A percentile compares a stretch with the other conserved stretches of the same genome.
phyloP scores from a whole-genome alignment of 2,329 filamentous ascomycete genomes.

The Alternaria triticina region DNA sequence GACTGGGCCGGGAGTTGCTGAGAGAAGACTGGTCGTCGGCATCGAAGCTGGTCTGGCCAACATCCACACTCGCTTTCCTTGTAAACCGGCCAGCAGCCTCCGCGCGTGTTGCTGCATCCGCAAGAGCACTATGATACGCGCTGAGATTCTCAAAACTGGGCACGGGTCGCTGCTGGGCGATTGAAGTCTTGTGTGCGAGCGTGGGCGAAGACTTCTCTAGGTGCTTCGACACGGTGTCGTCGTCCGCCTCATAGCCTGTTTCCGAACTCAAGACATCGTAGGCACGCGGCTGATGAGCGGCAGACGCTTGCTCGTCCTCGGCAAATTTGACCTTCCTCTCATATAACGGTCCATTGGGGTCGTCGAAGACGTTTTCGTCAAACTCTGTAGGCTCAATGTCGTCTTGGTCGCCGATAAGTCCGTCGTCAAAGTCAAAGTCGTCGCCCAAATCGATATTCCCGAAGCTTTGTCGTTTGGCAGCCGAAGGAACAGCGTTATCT shows the following conservation, averaged over 20 bases:
- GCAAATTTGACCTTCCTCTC: constrained; percentile 57
- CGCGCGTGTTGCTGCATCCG: constrained; percentile 79
- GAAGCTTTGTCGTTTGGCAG: constrained; percentile 14
- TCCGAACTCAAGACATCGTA: constrained; percentile 25
- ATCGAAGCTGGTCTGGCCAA: constrained; percentile 37
- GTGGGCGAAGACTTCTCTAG: constrained; percentile 53
- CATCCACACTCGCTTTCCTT: constrained; percentile 60
- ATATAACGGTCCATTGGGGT: constrained; percentile 50
- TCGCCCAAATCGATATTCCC: constrained; percentile 45
- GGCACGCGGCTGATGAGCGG: constrained; percentile 23
- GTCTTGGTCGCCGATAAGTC: constrained; percentile 62
- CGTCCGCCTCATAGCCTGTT: constrained; percentile 41
- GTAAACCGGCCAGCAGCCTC: constrained; percentile 77
- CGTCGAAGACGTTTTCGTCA: constrained; percentile 76
- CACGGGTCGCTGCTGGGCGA: constrained; percentile 40
- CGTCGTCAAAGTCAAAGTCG: constrained; percentile 75
- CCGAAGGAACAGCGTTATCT: constrained; percentile 2
- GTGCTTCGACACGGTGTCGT: constrained; percentile 36
- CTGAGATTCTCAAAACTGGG: constrained; percentile 60
- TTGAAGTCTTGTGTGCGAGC: constrained; percentile 57
- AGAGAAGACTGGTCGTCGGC: constrained; percentile 39
- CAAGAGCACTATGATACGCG: constrained; percentile 83
- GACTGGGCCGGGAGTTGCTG: constrained; percentile 49
- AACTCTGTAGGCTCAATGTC: constrained; percentile 62
- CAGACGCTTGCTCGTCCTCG: constrained; percentile 20